phyloP scores from a whole-genome alignment of 495 filamentous ascomycete genomes.

The Hypomontagnella submonticulosa region DNA sequence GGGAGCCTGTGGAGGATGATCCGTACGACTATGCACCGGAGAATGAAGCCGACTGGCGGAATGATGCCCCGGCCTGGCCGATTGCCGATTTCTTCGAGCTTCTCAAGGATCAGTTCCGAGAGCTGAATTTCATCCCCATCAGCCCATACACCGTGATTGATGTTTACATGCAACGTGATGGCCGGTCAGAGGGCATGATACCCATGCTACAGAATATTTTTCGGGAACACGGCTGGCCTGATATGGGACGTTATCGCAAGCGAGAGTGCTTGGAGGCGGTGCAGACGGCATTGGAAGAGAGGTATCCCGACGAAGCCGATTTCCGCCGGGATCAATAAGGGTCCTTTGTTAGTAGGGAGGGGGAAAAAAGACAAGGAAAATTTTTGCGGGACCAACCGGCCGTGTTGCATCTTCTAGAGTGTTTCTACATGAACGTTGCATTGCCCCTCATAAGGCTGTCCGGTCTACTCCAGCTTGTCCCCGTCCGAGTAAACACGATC shows the following conservation, averaged over 20 bases:
- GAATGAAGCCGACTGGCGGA: slow-evolving; percentile 32
- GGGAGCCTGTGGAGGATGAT: slow-evolving; percentile 3
- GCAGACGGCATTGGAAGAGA: slow-evolving; percentile 21
- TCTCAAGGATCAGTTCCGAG: slow-evolving; percentile 33
- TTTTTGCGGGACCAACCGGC: too few species aligned
- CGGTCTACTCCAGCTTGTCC: too few species aligned
- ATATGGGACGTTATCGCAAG: slow-evolving; percentile 38
- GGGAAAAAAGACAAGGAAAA: too few species aligned
- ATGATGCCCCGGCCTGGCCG: slow-evolving; percentile 23
- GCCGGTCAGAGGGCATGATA: slow-evolving; percentile 21
- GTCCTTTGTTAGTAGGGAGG: background rate
- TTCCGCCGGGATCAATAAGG: background rate
- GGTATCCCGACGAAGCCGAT: slow-evolving; percentile 16
- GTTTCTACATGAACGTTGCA: too few species aligned
- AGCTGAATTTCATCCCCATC: slow-evolving; percentile 27
- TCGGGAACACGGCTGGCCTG: slow-evolving; percentile 40
- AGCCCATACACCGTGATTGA: slow-evolving; percentile 1
- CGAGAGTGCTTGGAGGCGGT: slow-evolving; percentile 32
- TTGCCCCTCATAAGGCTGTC: too few species aligned
- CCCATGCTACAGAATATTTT: slow-evolving; percentile 40
- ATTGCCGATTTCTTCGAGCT: slow-evolving; percentile 38
- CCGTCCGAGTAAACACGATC: too few species aligned
- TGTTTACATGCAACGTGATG: background rate
- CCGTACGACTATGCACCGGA: slow-evolving; percentile 26
- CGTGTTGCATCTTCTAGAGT: too few species aligned